A percentile compares a stretch with the other conserved stretches of the same genome.
phyloP scores from a whole-genome alignment of 345 rosid genomes.

The Trapa incisa region DNA sequence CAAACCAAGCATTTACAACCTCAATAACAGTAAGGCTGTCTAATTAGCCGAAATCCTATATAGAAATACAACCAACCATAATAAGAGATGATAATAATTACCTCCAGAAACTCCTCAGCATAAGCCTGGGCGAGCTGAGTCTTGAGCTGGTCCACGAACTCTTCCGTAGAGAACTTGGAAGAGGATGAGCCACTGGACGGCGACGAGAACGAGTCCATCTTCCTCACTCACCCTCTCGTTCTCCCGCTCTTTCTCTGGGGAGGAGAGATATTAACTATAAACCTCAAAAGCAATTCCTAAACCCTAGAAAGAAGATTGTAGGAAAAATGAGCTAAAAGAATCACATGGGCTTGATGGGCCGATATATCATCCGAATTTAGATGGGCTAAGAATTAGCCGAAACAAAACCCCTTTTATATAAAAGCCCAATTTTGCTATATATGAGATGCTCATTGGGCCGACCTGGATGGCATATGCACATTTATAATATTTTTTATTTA shows the following conservation, averaged over 20 bases:
- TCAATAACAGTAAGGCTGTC: not conserved
- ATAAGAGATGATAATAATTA: not conserved
- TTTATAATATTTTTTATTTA: too few species aligned
- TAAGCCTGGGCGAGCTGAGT: slow-evolving; percentile 66
- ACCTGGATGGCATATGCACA: too few species aligned
- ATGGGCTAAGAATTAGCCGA: not conserved
- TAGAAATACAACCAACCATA: too few species aligned
- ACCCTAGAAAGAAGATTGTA: not conserved
- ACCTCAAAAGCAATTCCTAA: not conserved
- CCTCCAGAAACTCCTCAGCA: slow-evolving; percentile 77
- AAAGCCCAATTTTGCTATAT: too few species aligned
- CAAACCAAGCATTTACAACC: not conserved
- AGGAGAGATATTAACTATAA: not conserved
- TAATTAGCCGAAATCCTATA: not conserved
- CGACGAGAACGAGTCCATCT: slow-evolving; percentile 66
- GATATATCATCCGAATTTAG: not conserved
- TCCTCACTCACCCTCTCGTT: too few species aligned
- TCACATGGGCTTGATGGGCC: not conserved
- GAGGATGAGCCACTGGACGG: slow-evolving; percentile 30
- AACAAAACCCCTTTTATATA: too few species aligned
- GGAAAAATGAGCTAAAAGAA: too few species aligned
- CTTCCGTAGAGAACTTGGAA: slow-evolving; percentile 33
- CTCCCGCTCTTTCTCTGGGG: not conserved
- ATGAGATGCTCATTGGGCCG: too few species aligned
- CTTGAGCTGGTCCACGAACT: slow-evolving; percentile 59